These are phyloP conservation scores for Ogataea siamensis DNA, from an alignment of 805 yeast species.

Conservation along the genomic window DNA sequence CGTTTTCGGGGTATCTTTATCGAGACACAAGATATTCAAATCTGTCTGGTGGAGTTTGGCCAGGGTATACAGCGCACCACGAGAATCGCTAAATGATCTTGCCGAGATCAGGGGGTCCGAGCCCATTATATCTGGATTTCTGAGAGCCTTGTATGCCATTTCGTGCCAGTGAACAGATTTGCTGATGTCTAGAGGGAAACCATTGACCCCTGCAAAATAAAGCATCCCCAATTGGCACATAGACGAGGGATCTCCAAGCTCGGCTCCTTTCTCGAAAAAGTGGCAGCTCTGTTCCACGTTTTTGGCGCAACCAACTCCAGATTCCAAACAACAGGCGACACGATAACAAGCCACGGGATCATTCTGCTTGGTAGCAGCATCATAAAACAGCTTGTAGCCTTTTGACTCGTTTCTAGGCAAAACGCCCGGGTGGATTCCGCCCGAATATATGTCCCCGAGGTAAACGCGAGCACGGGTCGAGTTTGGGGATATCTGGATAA, in stretches of 20 bases:
- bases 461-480: slow-evolving; percentile 57
- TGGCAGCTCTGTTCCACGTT: slow-evolving; percentile 47
- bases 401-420: slow-evolving; percentile 52
- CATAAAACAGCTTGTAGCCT: slow-evolving; percentile 59
- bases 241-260: slow-evolving; percentile 58
- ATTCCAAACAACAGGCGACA: slow-evolving; percentile 67
- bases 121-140: slow-evolving; percentile 28
- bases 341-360: slow-evolving; percentile 65
- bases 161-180: slow-evolving; percentile 31
- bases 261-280: slow-evolving; percentile 60
- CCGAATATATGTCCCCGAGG: slow-evolving; percentile 60
- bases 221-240: slow-evolving; percentile 76
- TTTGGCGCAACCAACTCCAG: slow-evolving; percentile 53
- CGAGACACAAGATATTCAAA: slow-evolving; percentile 29
- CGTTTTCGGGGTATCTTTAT: slow-evolving; percentile 30
- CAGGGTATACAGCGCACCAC: slow-evolving; percentile 35
- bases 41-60: slow-evolving; percentile 39
- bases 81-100: slow-evolving; percentile 35
- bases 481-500: slow-evolving; percentile 45
- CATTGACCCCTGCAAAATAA: slow-evolving; percentile 42
- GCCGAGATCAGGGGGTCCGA: slow-evolving; percentile 34
- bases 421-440: slow-evolving; percentile 45
- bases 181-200: slow-evolving; percentile 28
- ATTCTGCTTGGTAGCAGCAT: slow-evolving; percentile 52
- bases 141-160: slow-evolving; percentile 28